These are phyloP conservation scores for Diaporthe sp. DNA, from an alignment of 2,329 filamentous ascomycete species.

Conservation along the genomic window DNA sequence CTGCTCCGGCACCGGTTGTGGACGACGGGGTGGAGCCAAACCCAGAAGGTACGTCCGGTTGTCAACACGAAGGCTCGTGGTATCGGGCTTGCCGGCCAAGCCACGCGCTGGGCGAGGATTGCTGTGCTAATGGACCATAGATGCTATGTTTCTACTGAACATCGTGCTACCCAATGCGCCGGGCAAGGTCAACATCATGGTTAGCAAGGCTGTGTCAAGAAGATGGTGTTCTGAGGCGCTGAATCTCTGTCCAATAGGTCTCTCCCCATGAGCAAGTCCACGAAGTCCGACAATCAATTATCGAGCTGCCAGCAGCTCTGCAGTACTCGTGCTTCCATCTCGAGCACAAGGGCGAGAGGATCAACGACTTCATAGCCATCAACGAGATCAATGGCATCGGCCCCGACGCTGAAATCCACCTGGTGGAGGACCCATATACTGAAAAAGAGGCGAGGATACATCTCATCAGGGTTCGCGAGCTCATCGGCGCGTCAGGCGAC, in stretches of 20 bases:
- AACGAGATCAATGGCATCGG: constrained; percentile 88
- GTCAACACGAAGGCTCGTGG: constrained; percentile 42
- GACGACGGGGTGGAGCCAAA: constrained; percentile 49
- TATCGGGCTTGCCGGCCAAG: background rate
- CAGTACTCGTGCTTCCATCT: constrained; percentile 99
- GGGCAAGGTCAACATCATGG: constrained; percentile 87
- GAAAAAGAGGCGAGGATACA: constrained; percentile 99
- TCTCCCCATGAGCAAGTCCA: constrained; percentile 96
- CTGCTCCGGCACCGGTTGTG: constrained; percentile 41
- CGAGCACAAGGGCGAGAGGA: constrained; percentile 86
- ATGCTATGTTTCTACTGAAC: constrained; percentile 73
- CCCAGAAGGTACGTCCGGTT: constrained; percentile 49
- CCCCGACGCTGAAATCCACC: constrained; percentile 80
- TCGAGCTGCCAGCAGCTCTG: constrained; percentile 92
- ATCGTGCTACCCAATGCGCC: constrained; percentile 86
- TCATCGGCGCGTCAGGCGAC: constrained; percentile 92
- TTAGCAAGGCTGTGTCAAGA: constrained; percentile 57
- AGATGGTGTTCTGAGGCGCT: constrained; percentile 38
- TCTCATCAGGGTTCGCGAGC: constrained; percentile 88
- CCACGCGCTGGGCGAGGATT: background rate
- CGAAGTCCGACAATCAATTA: constrained; percentile 95
- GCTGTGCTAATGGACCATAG: constrained; percentile 44
- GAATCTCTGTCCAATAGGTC: constrained; percentile 67
- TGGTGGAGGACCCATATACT: constrained; percentile 96
- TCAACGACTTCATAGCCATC: constrained; percentile 96